Percentiles rank a stretch among this genome's conserved stretches.
These are phyloP conservation scores for Poa annua DNA, from an alignment of 176 grass and related monocot genomes.

Conservation along the genomic window DNA sequence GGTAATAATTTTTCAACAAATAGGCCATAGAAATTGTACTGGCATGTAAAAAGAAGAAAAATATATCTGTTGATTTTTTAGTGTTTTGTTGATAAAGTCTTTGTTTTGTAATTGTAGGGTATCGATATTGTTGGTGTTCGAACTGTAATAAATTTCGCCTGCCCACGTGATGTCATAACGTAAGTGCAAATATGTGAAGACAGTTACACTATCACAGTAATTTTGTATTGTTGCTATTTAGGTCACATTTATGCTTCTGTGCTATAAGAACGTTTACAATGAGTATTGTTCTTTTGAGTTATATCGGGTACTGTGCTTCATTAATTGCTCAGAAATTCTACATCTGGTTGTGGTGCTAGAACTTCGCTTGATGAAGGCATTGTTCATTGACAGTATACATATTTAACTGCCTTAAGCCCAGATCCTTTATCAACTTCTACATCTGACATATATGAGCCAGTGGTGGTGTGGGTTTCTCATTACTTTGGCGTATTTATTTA, in stretches of 20 bases:
- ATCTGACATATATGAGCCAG: background rate
- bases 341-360: background rate
- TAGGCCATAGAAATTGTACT: background rate
- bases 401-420: background rate
- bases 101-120: constrained; percentile 60
- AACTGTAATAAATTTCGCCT: constrained; percentile 96
- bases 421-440: background rate
- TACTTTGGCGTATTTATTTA: background rate
- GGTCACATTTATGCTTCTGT: constrained; percentile 21
- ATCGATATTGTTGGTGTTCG: constrained; percentile 94
- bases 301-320: background rate
- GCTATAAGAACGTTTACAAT: background rate
- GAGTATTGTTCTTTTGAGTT: background rate
- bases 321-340: background rate
- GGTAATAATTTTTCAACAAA: background rate
- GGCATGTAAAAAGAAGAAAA: background rate
- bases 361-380: background rate
- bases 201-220: background rate
- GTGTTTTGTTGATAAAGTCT: constrained; percentile 16
- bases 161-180: constrained; percentile 89
- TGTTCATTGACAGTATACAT: background rate
- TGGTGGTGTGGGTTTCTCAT: background rate
- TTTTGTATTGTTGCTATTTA: constrained; percentile 11
- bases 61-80: background rate
- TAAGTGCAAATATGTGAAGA: constrained; percentile 39